Evolutionary conservation across 192 early-diverging fungal genomes (phyloP), one percentile per base, ranked within the genome.

Genomic region (Podila epicladia): DNA sequence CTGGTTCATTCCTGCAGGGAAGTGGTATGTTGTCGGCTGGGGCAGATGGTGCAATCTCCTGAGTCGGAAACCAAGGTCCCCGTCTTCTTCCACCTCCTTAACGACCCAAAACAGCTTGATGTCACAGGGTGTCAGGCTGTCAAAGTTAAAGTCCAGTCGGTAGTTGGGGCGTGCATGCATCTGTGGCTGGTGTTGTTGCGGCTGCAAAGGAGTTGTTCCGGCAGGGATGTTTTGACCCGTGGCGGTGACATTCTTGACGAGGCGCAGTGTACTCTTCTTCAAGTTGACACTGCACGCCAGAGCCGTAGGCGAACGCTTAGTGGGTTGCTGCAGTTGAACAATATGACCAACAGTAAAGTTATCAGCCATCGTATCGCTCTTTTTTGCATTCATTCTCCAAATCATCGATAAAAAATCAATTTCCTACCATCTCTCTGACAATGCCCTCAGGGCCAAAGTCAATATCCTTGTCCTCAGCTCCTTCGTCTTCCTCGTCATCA

Each of bases 1-100:
- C 35, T 80, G 77, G 71, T 80, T 80, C 77, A 80, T 69, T 5
- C 77, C 77, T 9, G 77, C 77, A 35, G 77, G 77, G 57, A 80
- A 80, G 24, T 80, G 77, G 12, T 80, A 80, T 9, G 77, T 69
- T 17, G 77, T 80, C 0, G 77, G 77, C 26, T 80, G 77, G 3
- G 77, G 77, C 17, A 80, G 26, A 49, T 80, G 77, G 22, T 80
- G 77, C 2, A 80, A 37, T 6, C 77, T 69, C 55, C 77, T 24
- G 26, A 80, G 38, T 3, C 77, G 65, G 26, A 80, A 68, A 0
- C 77, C 77, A 38, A 80, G 35, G 15, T 68, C 77, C 20, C 71
- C 77, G 37, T 73, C 71, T 45, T 80, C 77, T 51, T 80, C 77
- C 4, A 80, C 55, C 9, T 80, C 77, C 38, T 80, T 80, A 22